Percentiles rank a stretch among this genome's conserved stretches.
Conservation (phyloP, 306 rosid genomes). For the Senna siamea region DNA sequence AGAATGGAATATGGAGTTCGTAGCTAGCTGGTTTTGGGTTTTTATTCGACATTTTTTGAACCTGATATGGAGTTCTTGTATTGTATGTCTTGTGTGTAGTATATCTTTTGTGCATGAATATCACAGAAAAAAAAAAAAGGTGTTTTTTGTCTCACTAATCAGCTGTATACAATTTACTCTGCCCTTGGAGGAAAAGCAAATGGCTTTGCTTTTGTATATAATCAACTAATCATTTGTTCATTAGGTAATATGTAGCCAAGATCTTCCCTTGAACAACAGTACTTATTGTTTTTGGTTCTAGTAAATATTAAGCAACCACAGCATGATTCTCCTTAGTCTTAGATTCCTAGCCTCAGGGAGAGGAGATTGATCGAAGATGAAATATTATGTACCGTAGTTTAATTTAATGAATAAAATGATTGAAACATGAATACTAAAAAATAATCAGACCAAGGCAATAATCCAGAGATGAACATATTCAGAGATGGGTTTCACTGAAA, state of each 20-base stretch:
- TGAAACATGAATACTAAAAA: neutral
- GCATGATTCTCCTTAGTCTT: conserved; percentile 28
- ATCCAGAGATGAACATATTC: too few relatives aligned
- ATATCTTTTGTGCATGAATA: conserved; percentile 53
- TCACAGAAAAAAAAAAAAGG: conserved; percentile 48
- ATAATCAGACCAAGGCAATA: too few relatives aligned
- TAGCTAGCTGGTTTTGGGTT: conserved; percentile 77
- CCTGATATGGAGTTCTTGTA: conserved; percentile 56
- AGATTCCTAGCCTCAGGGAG: conserved; percentile 15
- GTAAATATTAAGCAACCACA: conserved; percentile 4
- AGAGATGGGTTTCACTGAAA: too few relatives aligned
- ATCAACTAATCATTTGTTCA: conserved; percentile 65
- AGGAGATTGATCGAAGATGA: conserved; percentile 11
- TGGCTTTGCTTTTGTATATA: conserved; percentile 72
- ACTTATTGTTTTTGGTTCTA: conserved; percentile 6
- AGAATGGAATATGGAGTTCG: conserved; percentile 60
- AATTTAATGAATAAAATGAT: conserved; percentile 7
- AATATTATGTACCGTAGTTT: conserved; percentile 12
- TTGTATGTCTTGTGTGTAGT: conserved; percentile 53
- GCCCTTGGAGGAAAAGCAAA: conserved; percentile 58
- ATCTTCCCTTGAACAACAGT: conserved; percentile 41
- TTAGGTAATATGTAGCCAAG: conserved; percentile 47
- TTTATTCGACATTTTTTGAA: conserved; percentile 57
- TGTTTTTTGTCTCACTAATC: conserved; percentile 55
- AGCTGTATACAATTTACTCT: conserved; percentile 69